Conservation (phyloP, 345 rosid species). For the Abelmoschus esculentus region DNA sequence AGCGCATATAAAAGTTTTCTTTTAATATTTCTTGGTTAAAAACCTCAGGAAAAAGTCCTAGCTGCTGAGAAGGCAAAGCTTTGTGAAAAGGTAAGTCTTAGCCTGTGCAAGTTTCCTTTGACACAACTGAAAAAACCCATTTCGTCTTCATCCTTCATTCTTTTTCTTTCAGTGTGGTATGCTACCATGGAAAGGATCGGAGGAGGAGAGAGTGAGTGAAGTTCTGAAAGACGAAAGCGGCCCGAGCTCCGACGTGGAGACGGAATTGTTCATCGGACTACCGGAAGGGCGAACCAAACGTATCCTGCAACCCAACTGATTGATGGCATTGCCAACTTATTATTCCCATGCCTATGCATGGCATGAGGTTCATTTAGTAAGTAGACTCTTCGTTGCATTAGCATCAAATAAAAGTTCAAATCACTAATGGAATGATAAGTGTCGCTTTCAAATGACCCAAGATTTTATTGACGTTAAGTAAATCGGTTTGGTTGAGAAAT, state of each 20-base stretch:
- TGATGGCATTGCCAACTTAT: neutral
- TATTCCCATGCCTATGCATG: neutral
- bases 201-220: conserved; percentile 16
- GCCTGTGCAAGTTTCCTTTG: too few relatives aligned
- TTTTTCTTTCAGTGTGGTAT: conserved; percentile 29
- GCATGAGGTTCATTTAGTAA: neutral
- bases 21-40: neutral
- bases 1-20: neutral
- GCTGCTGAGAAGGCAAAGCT: conserved; percentile 54
- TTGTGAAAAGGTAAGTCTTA: conserved; percentile 38
- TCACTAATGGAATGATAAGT: neutral
- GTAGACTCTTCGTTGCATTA: neutral
- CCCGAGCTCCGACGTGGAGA: conserved; percentile 72
- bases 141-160: too few relatives aligned
- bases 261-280: conserved; percentile 74
- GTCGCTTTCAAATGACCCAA: neutral
- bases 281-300: conserved; percentile 25
- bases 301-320: neutral
- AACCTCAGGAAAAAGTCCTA: conserved; percentile 47
- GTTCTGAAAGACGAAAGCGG: conserved; percentile 29
- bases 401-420: neutral
- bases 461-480: too few relatives aligned
- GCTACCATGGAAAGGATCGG: conserved; percentile 20
- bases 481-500: too few relatives aligned
- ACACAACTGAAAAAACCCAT: too few relatives aligned